These are phyloP conservation scores for Draba incana DNA, from an alignment of 345 rosid species.

Conservation along the genomic window DNA sequence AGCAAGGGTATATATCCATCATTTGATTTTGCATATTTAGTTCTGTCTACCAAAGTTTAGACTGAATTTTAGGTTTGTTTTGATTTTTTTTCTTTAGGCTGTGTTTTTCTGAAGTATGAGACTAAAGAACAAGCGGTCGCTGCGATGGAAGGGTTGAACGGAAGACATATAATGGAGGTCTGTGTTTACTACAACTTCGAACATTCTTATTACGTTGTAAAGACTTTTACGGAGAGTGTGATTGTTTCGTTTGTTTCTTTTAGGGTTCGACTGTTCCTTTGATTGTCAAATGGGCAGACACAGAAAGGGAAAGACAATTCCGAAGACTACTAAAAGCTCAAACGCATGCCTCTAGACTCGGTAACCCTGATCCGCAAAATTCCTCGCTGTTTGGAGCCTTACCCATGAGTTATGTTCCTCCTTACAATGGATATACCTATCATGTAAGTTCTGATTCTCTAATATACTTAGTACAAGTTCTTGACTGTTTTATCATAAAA, in stretches of 20 bases:
- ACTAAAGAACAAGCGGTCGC: conserved; percentile 90
- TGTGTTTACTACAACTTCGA: conserved; percentile 33
- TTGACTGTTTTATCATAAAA: neutral
- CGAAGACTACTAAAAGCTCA: conserved; percentile 90
- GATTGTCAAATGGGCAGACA: conserved; percentile 99
- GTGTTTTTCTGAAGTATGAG: conserved; percentile 93
- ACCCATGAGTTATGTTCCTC: conserved; percentile 84
- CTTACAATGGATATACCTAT: conserved; percentile 87
- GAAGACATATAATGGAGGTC: conserved; percentile 98
- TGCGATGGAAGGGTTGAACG: conserved; percentile 84
- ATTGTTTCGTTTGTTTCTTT: conserved; percentile 35
- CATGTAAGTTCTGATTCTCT: conserved; percentile 55
- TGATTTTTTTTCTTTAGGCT: conserved; percentile 51
- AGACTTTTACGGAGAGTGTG: neutral
- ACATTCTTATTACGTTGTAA: conserved; percentile 1
- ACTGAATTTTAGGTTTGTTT: neutral
- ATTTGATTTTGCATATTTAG: neutral
- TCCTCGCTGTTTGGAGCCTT: conserved; percentile 85
- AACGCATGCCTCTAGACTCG: conserved; percentile 56
- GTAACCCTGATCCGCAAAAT: conserved; percentile 67
- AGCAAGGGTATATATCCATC: conserved; percentile 66
- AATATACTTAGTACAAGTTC: conserved; percentile 1
- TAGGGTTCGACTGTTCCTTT: conserved; percentile 96
- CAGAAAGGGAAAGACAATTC: conserved; percentile 93
- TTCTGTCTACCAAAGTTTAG: neutral